phyloP scores from a whole-genome alignment of 805 yeast genomes.

The Candida loeiensis region DNA sequence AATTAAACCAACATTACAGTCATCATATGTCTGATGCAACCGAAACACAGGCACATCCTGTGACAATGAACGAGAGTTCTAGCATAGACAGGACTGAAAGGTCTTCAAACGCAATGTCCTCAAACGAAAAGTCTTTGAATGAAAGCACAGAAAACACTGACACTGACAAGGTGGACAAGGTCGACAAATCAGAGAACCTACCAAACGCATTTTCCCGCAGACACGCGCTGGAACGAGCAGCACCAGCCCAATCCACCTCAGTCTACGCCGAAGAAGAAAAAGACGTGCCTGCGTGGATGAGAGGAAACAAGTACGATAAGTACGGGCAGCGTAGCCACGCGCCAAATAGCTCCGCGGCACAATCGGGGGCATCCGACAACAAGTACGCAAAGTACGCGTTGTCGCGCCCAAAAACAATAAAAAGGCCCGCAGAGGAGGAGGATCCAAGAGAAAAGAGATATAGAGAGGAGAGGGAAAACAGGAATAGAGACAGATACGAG shows the following conservation, averaged over 20 bases:
- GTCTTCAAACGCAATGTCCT: too few species aligned
- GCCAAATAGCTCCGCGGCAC: neutral
- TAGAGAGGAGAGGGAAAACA: neutral
- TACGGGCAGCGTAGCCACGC: conserved; percentile 27
- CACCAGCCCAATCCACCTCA: conserved; percentile 14
- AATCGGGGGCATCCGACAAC: conserved; percentile 7
- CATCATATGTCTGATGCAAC: too few species aligned
- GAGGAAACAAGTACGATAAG: conserved; percentile 37
- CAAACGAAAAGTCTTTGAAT: too few species aligned
- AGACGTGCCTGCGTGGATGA: conserved; percentile 40
- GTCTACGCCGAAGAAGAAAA: conserved; percentile 25
- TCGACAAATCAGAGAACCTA: conserved; percentile 7
- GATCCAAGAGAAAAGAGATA: conserved; percentile 3
- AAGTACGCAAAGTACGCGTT: conserved; percentile 18
- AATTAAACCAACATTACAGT: too few species aligned
- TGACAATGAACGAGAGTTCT: too few species aligned
- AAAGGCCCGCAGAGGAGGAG: conserved; percentile 8
- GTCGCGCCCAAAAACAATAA: conserved; percentile 2
- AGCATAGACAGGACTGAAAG: too few species aligned
- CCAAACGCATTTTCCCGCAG: conserved; percentile 24
- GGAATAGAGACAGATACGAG: neutral
- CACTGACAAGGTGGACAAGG: neutral
- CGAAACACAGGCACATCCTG: too few species aligned
- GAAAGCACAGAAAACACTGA: conserved; percentile 12
- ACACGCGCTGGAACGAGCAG: conserved; percentile 11